A percentile compares a stretch with the other conserved stretches of the same genome.
Conservation (phyloP, 129 eudicot genomes). For the Arctium lappa region DNA sequence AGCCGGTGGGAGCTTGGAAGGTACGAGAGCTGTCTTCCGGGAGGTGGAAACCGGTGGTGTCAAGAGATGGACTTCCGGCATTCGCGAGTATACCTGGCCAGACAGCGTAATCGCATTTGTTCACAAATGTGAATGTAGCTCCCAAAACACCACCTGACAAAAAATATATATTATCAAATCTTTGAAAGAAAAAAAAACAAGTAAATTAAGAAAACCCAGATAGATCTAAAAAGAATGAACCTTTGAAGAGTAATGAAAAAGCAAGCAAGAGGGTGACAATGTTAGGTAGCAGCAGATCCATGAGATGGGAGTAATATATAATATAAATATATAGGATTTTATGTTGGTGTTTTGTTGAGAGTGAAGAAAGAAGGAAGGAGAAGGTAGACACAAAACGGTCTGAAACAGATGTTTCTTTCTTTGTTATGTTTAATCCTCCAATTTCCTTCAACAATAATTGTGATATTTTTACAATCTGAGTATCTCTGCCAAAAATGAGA, state of each 20-base stretch:
- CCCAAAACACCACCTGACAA: slow-evolving; percentile 45
- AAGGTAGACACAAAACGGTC: not conserved
- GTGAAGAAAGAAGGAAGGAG: not conserved
- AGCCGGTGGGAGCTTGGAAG: slow-evolving; percentile 87
- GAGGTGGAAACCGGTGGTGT: slow-evolving; percentile 81
- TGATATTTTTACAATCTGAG: not conserved
- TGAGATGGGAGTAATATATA: slow-evolving; percentile 23
- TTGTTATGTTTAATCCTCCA: not conserved
- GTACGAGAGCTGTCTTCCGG: slow-evolving; percentile 51
- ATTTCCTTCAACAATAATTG: not conserved
- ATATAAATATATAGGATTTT: not conserved
- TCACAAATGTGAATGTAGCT: slow-evolving; percentile 80
- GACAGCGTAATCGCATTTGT: slow-evolving; percentile 84
- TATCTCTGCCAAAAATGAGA: not conserved
- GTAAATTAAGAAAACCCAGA: not conserved
- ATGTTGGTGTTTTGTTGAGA: slow-evolving; percentile 1
- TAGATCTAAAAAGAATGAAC: slow-evolving; percentile 22
- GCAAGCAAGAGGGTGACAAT: slow-evolving; percentile 29
- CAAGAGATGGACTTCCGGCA: slow-evolving; percentile 77
- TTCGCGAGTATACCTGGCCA: slow-evolving; percentile 97
- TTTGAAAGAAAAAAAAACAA: not conserved
- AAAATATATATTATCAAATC: not conserved
- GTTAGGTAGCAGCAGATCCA: slow-evolving; percentile 38
- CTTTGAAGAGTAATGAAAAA: slow-evolving; percentile 38
- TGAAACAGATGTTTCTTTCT: not conserved